These are phyloP conservation scores for Rasamsonia emersonii DNA, from an alignment of 2,329 filamentous ascomycete genomes.

Conservation along the genomic window DNA sequence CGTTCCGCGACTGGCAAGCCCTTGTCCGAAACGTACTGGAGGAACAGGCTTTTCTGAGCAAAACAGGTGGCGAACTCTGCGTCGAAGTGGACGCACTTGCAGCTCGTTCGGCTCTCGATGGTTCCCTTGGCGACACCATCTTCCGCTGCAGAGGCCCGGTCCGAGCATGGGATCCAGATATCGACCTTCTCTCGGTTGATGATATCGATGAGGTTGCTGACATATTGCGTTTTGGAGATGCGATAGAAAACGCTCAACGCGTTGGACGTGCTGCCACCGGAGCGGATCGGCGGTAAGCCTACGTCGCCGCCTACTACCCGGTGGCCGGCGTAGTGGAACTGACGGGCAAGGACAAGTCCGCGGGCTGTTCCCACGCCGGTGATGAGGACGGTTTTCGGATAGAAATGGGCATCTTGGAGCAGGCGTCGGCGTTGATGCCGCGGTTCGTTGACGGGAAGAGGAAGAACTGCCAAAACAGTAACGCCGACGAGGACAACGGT, in stretches of 20 bases:
- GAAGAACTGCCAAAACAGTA: slow-evolving; percentile 22
- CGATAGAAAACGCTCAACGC: slow-evolving; percentile 49
- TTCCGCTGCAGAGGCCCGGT: slow-evolving; percentile 56
- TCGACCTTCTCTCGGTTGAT: slow-evolving; percentile 54
- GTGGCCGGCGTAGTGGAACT: slow-evolving; percentile 57
- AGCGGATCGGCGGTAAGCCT: slow-evolving; percentile 38
- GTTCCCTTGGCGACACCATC: slow-evolving; percentile 58
- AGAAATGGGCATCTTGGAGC: slow-evolving; percentile 26
- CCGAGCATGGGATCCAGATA: slow-evolving; percentile 66
- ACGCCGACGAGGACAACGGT: slow-evolving; percentile 35
- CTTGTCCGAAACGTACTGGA: slow-evolving; percentile 46
- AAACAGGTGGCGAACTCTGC: slow-evolving; percentile 48
- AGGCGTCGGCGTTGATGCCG: slow-evolving; percentile 15
- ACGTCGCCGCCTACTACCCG: slow-evolving; percentile 65
- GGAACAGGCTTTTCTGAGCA: slow-evolving; percentile 59
- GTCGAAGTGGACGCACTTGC: slow-evolving; percentile 57
- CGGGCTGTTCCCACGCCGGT: slow-evolving; percentile 67
- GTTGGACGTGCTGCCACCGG: slow-evolving; percentile 51
- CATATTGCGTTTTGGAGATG: slow-evolving; percentile 44
- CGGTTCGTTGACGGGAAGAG: slow-evolving; percentile 17
- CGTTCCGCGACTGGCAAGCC: slow-evolving; percentile 48
- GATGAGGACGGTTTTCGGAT: slow-evolving; percentile 53
- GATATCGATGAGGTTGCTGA: slow-evolving; percentile 49
- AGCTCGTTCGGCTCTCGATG: slow-evolving; percentile 49
- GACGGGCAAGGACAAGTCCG: slow-evolving; percentile 57